phyloP scores from a whole-genome alignment of 2,329 filamentous ascomycete species.

The Botryotinia calthae region DNA sequence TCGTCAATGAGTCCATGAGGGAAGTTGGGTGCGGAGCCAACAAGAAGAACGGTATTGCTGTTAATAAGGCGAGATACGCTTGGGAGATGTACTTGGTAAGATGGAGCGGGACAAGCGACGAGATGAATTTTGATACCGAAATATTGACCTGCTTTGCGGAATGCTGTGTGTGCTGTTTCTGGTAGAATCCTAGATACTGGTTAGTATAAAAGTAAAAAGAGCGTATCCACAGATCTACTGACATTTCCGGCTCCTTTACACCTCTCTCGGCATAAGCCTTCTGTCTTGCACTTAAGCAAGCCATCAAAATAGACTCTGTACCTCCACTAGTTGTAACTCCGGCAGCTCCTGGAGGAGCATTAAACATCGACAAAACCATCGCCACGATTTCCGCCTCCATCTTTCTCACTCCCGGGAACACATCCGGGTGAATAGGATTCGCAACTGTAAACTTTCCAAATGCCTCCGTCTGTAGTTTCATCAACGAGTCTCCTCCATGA shows the following conservation, averaged over 20 bases:
- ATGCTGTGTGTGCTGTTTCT: slow-evolving; percentile 91
- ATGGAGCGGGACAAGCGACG: slow-evolving; percentile 80
- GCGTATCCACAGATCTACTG: slow-evolving; percentile 38
- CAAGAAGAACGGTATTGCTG: slow-evolving; percentile 87
- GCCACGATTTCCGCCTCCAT: slow-evolving; percentile 98
- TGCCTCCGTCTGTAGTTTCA: slow-evolving; percentile 85
- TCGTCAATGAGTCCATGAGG: slow-evolving; percentile 98
- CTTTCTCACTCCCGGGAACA: slow-evolving; percentile 96
- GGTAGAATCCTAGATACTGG: slow-evolving; percentile 72
- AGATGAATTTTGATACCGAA: slow-evolving; percentile 95
- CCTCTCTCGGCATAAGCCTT: slow-evolving; percentile 83
- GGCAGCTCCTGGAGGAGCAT: slow-evolving; percentile 78
- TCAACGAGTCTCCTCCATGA: slow-evolving; percentile 80
- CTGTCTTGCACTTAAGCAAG: slow-evolving; percentile 83
- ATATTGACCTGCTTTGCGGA: slow-evolving; percentile 91
- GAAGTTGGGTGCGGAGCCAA: slow-evolving; percentile 95
- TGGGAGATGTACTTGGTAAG: slow-evolving; percentile 78
- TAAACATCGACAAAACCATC: slow-evolving; percentile 90
- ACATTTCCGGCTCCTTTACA: slow-evolving; percentile 94
- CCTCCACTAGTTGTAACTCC: slow-evolving; percentile 91
- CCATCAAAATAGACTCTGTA: slow-evolving; percentile 96
- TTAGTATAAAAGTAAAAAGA: slow-evolving; percentile 29
- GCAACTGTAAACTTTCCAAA: slow-evolving; percentile 92
- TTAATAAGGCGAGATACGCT: slow-evolving; percentile 84
- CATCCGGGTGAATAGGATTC: slow-evolving; percentile 96